Conservation (phyloP, 257 asterid genomes). For the Solanum paucissectum region DNA sequence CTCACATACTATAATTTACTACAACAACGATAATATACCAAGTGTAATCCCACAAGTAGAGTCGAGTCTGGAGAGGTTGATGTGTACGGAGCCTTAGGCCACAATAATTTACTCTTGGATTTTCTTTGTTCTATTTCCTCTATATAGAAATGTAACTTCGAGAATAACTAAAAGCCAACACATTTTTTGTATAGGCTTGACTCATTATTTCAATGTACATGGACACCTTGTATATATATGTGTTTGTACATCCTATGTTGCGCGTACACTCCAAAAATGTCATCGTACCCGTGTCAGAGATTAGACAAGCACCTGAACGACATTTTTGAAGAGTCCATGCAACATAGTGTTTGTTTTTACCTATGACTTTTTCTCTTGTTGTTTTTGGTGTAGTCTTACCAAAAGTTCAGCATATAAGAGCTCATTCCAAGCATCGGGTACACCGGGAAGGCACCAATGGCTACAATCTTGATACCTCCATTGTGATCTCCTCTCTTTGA, state of each 20-base stretch:
- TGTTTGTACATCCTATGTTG: neutral
- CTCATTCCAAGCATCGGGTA: slow-evolving; percentile 72
- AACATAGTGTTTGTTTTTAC: neutral
- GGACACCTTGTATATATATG: neutral
- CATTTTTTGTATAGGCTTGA: neutral
- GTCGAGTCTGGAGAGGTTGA: neutral
- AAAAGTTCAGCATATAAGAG: slow-evolving; percentile 47
- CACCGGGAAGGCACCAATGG: slow-evolving; percentile 85
- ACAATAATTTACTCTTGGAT: neutral
- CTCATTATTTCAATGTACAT: neutral
- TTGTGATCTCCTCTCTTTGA: slow-evolving; percentile 26
- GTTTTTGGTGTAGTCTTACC: slow-evolving; percentile 19
- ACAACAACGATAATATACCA: neutral
- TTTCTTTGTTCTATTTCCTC: neutral
- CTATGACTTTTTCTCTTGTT: neutral
- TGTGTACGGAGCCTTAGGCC: neutral
- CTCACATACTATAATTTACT: neutral
- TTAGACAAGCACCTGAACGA: neutral
- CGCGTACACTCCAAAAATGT: neutral
- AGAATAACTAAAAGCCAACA: neutral
- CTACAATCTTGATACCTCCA: slow-evolving; percentile 52
- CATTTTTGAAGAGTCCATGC: neutral
- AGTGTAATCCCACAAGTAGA: neutral
- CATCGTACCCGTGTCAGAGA: neutral
- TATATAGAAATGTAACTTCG: neutral